These are phyloP conservation scores for Mycena sanguinolenta DNA, from an alignment of 768 basidiomycete species.

Conservation along the genomic window DNA sequence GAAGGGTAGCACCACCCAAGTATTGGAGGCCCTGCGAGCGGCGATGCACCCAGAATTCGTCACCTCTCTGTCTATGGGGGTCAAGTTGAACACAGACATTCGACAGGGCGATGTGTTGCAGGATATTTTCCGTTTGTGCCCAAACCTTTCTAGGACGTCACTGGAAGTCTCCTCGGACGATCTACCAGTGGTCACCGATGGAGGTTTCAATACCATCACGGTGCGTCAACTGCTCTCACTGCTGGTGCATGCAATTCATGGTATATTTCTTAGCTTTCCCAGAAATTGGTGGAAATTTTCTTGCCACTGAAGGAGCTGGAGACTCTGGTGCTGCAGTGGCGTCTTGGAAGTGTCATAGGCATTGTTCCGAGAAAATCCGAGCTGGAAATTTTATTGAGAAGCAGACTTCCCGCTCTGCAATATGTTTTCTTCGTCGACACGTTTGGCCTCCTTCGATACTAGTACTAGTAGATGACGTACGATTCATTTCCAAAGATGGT, in stretches of 20 bases:
- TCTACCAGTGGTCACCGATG: not conserved
- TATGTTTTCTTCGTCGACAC: too few species aligned
- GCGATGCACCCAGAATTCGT: not conserved
- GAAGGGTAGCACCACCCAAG: not conserved
- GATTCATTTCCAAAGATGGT: too few species aligned
- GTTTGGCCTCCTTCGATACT: too few species aligned
- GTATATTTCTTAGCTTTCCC: not conserved
- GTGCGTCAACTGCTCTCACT: not conserved
- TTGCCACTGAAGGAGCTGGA: not conserved
- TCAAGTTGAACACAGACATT: not conserved
- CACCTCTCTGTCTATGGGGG: not conserved
- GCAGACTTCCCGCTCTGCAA: not conserved
- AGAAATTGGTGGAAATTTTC: not conserved
- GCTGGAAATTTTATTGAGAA: not conserved
- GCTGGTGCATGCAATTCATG: too few species aligned
- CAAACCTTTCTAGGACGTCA: not conserved
- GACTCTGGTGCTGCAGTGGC: not conserved
- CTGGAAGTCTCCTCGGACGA: not conserved
- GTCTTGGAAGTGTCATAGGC: not conserved
- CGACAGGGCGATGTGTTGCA: not conserved
- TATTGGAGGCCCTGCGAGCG: not conserved
- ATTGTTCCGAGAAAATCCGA: not conserved
- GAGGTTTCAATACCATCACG: not conserved
- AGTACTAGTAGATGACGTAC: too few species aligned
- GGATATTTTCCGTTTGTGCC: not conserved